Conservation (phyloP, 176 grass and related monocot genomes). For the Panicum miliaceum region DNA sequence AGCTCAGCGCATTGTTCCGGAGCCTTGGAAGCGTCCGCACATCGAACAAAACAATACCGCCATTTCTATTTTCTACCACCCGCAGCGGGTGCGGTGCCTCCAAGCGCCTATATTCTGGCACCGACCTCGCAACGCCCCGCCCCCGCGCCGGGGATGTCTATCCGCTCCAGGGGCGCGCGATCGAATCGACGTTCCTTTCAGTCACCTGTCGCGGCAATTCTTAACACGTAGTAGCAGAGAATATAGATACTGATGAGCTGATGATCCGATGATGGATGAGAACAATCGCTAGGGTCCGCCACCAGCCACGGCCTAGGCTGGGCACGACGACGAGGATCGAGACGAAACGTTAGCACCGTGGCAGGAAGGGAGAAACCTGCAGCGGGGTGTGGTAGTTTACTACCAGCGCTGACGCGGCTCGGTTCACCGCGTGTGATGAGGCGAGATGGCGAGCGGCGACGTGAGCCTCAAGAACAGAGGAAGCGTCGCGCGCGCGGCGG, state of each 20-base stretch:
- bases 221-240: background rate
- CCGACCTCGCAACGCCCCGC: background rate
- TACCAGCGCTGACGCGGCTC: too few relatives aligned
- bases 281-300: background rate
- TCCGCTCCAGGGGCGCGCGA: conserved; percentile 2
- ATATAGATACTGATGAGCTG: background rate
- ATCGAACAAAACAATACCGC: background rate
- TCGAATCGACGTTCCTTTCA: conserved; percentile 32
- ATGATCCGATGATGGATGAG: background rate
- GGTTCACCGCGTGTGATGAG: background rate
- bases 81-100: background rate
- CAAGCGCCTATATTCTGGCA: conserved; percentile 17
- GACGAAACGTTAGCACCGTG: background rate
- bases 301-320: background rate
- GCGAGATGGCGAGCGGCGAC: background rate
- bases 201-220: conserved; percentile 29
- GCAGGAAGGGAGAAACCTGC: background rate
- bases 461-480: background rate
- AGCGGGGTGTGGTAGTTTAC: background rate
- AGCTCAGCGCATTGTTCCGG: background rate
- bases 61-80: background rate
- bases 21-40: background rate
- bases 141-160: conserved; percentile 13
- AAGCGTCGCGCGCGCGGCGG: background rate
- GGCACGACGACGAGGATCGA: background rate